Evolutionary conservation across 2,329 filamentous ascomycete species (phyloP).

Genomic region (Neofusicoccum sp.): DNA sequence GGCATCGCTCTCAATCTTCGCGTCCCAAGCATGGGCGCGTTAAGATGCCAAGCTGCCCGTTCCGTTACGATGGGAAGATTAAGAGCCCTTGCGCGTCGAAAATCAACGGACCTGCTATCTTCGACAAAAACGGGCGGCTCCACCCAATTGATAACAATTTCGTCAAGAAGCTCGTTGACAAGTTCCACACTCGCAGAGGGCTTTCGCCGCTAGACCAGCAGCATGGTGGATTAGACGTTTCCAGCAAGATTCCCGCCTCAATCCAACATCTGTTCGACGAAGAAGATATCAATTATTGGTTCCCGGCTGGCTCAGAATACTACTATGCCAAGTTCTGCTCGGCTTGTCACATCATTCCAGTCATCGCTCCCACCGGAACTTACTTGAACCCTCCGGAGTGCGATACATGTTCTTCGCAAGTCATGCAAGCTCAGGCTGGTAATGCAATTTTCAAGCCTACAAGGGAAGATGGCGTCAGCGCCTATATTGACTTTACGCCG

Average conservation of each 20-base stretch:
- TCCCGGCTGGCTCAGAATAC: background rate
- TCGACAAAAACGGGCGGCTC: too few relatives aligned
- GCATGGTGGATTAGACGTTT: too few relatives aligned
- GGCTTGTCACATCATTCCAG: background rate
- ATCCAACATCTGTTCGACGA: background rate
- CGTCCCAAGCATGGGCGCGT: too few relatives aligned
- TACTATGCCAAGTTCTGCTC: slow-evolving; percentile 2
- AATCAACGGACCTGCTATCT: too few relatives aligned
- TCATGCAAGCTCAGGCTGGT: slow-evolving; percentile 4
- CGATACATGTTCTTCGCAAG: background rate
- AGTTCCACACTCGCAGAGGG: background rate
- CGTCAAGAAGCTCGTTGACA: too few relatives aligned
- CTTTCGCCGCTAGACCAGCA: background rate
- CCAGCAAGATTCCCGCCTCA: background rate
- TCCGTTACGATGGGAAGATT: too few relatives aligned
- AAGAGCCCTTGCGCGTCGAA: too few relatives aligned
- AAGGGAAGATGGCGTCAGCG: background rate
- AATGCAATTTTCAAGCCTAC: background rate
- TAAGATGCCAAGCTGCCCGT: too few relatives aligned
- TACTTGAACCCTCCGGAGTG: background rate
- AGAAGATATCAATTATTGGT: slow-evolving; percentile 3
- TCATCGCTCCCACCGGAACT: background rate
- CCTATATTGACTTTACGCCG: background rate
- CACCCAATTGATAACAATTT: too few relatives aligned
- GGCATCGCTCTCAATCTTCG: too few relatives aligned